These are phyloP conservation scores for Suillus fuscotomentosus DNA, from an alignment of 768 basidiomycete genomes.

Conservation along the genomic window DNA sequence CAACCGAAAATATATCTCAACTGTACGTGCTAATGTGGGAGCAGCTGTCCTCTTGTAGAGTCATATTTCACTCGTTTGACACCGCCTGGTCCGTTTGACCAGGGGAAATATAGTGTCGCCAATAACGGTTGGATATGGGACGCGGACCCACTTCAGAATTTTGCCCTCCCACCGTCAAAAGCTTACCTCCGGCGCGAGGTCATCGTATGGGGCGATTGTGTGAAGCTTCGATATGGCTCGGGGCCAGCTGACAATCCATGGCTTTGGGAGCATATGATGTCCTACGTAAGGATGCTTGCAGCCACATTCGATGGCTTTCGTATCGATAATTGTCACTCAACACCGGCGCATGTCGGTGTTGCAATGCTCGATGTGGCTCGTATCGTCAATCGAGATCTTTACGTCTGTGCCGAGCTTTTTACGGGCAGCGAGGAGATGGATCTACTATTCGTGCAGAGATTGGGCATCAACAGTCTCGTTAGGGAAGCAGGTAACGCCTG, in stretches of 20 bases:
- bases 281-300: slow-evolving; percentile 81
- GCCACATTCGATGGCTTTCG: slow-evolving; percentile 91
- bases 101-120: slow-evolving; percentile 71
- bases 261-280: slow-evolving; percentile 90
- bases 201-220: slow-evolving; percentile 97
- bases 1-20: neutral
- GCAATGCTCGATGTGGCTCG: slow-evolving; percentile 89
- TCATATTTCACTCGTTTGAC: slow-evolving; percentile 86
- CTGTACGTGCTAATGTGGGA: slow-evolving; percentile 10
- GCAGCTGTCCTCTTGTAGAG: slow-evolving; percentile 83
- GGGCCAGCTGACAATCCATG: slow-evolving; percentile 82
- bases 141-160: slow-evolving; percentile 92
- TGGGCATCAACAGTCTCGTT: slow-evolving; percentile 93
- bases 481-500: slow-evolving; percentile 92
- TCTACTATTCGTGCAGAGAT: slow-evolving; percentile 81
- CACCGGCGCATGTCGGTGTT: slow-evolving; percentile 96
- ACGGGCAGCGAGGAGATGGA: slow-evolving; percentile 96
- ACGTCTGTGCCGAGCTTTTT: slow-evolving; percentile 95
- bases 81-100: slow-evolving; percentile 51
- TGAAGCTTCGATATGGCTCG: slow-evolving; percentile 93
- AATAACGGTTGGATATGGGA: slow-evolving; percentile 99
- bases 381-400: slow-evolving; percentile 86
- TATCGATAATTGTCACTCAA: slow-evolving; percentile 98
- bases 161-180: slow-evolving; percentile 89
- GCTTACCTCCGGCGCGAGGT: slow-evolving; percentile 95